Conservation (phyloP, 768 basidiomycete species). For the Termitomyces sp. region DNA sequence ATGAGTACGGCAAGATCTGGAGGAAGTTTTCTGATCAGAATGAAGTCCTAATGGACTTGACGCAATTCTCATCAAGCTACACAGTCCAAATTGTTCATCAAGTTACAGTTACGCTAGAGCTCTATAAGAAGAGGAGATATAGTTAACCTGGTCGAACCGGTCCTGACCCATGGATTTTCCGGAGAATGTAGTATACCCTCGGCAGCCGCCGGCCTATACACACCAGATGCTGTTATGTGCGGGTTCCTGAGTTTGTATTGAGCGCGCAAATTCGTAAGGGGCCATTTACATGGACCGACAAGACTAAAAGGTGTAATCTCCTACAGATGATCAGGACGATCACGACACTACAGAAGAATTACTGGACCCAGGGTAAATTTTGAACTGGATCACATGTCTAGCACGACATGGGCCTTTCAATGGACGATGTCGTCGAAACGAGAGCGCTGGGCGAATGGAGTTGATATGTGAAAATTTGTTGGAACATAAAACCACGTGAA, state of each 20-base stretch:
- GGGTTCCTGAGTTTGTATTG: neutral
- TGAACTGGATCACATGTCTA: neutral
- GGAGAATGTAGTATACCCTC: neutral
- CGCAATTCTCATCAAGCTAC: neutral
- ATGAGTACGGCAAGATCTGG: no score
- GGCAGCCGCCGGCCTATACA: no score
- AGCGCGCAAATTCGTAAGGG: neutral
- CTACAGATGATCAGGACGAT: neutral
- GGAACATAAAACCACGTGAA: neutral
- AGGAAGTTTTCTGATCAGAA: neutral
- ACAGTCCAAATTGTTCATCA: neutral
- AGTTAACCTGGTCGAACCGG: neutral
- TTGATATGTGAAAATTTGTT: neutral
- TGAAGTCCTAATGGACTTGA: neutral
- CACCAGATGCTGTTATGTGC: neutral
- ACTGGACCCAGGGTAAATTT: neutral
- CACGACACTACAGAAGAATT: neutral
- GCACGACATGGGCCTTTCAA: neutral
- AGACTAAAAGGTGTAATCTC: neutral
- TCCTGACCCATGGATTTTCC: neutral
- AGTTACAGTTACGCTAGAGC: neutral
- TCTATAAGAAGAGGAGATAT: neutral
- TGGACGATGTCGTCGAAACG: neutral
- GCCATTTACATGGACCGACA: neutral
- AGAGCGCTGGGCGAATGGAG: neutral